These are phyloP conservation scores for Schizonepeta tenuifolia DNA, from an alignment of 257 asterid species.

Conservation along the genomic window DNA sequence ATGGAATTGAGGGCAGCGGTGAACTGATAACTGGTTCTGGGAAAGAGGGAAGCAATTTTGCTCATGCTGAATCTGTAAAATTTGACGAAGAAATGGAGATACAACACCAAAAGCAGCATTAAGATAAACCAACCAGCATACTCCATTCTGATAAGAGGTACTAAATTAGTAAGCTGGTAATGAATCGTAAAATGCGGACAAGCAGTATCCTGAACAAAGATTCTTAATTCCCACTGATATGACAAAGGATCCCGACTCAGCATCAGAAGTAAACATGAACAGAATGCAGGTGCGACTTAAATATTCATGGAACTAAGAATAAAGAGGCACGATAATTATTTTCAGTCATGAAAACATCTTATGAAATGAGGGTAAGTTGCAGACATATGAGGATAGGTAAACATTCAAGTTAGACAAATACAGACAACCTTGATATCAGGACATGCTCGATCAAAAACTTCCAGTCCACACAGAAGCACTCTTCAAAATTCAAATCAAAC, in stretches of 20 bases:
- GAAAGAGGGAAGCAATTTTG: slow-evolving; percentile 29
- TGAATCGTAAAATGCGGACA: slow-evolving; percentile 30
- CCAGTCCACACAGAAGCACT: neutral
- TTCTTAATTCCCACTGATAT: slow-evolving; percentile 20
- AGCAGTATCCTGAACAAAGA: slow-evolving; percentile 23
- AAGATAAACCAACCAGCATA: slow-evolving; percentile 63
- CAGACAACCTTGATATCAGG: neutral
- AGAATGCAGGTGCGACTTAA: slow-evolving; percentile 5
- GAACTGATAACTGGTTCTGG: slow-evolving; percentile 23
- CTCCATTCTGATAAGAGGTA: slow-evolving; percentile 61
- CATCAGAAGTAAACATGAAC: slow-evolving; percentile 29
- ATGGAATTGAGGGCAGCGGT: slow-evolving; percentile 13
- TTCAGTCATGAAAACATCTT: neutral
- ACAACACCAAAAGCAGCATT: slow-evolving; percentile 58
- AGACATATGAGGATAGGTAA: neutral
- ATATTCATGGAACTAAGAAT: slow-evolving; percentile 10
- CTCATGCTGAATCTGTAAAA: slow-evolving; percentile 64
- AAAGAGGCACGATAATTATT: neutral
- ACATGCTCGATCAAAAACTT: neutral
- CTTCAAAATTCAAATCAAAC: neutral
- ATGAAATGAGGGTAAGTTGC: neutral
- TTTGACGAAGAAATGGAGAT: neutral
- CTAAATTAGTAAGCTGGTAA: slow-evolving; percentile 44
- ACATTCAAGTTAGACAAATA: no score
- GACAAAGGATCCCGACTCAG: slow-evolving; percentile 32